Base-by-base conservation (phyloP, 1,284 basidiomycete genomes). In the Ustilago xerochloae region DNA sequence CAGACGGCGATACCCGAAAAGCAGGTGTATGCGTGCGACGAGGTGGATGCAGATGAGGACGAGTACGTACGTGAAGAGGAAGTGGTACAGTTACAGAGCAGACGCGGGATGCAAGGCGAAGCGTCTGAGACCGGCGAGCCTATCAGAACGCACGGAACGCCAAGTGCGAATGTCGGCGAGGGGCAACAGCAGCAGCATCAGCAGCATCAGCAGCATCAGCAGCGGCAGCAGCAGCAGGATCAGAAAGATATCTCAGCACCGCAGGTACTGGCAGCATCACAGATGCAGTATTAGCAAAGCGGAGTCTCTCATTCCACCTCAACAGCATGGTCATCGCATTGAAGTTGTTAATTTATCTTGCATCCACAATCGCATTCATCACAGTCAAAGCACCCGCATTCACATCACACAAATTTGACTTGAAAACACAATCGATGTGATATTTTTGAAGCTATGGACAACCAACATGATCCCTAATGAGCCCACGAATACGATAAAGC, bases 11-110 rank as follows among this genome's bases (percentile, higher is more conserved):
- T 3, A 22, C 20, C 12, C 6, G 35, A 32, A 10, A 33, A 41
- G 4, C 30, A 53, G 26, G 30, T 45, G 7, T 59, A 60, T 18
- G 53, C 52, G 18, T 53, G 57, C 46, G 57, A 70, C 18, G 67
- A 70, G 32, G n/a, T 57, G 53, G 67, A 51, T 24, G 59, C 45
- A 12, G 54, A 68, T 13, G 65, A 62, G 15, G 26, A 51, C 15
- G 58, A 61, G 49, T 62, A 62, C 13, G 38, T 24, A 5, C 22
- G 46, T 13, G 39, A 39, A 20, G 65, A 69, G 29, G 52, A 69
- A 41, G 66, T 69, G 28, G 56, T 63, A 1, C 66, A 69, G 43
- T 26, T 69, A 48, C 60, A 53, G 15, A 63, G 61, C 26, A 55
- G 66, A 18, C 50, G 66, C 2, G 60, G 52, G 3, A 33, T 50